Evolutionary conservation across 1,284 basidiomycete genomes (phyloP).

Genomic region (Irpex sp.): DNA sequence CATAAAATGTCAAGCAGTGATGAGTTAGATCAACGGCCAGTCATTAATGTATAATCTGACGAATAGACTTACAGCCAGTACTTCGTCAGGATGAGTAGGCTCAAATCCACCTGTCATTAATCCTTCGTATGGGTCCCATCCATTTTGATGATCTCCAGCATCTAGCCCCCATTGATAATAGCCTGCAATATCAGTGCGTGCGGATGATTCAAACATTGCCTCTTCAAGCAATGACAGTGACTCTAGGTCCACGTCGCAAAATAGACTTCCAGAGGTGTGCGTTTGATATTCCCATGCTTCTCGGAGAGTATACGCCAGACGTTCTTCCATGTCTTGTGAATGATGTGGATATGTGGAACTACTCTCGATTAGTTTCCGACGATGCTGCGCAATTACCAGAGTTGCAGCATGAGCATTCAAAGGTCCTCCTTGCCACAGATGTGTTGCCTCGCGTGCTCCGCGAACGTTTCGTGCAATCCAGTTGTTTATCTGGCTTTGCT

Average conservation of each 20-base stretch:
- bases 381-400: not conserved
- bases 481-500: not conserved
- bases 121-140: not conserved
- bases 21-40: too few relatives aligned
- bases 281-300: not conserved
- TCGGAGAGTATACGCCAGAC: not conserved
- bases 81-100: too few relatives aligned
- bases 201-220: not conserved
- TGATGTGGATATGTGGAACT: not conserved
- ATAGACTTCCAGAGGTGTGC: not conserved
- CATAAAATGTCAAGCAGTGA: too few relatives aligned
- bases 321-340: not conserved
- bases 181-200: not conserved
- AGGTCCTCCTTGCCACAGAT: not conserved
- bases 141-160: not conserved
- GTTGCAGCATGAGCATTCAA: not conserved
- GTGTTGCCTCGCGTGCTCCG: not conserved
- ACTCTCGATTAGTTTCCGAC: not conserved
- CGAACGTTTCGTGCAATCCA: not conserved
- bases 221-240: not conserved
- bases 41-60: too few relatives aligned
- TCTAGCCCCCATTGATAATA: not conserved
- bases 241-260: not conserved
- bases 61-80: too few relatives aligned
- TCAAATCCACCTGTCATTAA: too few relatives aligned